These are phyloP conservation scores for Phytophthora pistaciae DNA, from an alignment of 352 stramenopile species.

Conservation along the genomic window DNA sequence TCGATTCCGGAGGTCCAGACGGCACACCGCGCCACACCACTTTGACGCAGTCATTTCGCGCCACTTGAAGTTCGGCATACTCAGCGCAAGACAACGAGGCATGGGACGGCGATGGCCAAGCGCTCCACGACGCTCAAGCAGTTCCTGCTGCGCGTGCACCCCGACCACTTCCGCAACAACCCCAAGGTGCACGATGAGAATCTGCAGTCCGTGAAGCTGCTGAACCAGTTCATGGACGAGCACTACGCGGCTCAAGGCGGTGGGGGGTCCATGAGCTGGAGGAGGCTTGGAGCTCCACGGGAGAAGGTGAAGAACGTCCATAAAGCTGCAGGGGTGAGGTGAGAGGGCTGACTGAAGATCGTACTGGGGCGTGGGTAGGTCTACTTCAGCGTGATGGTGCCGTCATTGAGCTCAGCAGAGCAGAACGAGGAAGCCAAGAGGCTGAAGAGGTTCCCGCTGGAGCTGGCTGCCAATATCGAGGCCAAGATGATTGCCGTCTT, in stretches of 20 bases:
- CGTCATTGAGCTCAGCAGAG: conserved; percentile 6
- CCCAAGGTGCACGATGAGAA: conserved; percentile 76
- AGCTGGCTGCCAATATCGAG: conserved; percentile 58
- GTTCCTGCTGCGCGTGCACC: conserved; percentile 78
- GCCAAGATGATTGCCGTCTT: conserved; percentile 58
- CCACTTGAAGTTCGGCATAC: conserved; percentile 36
- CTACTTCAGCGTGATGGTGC: conserved; percentile 48
- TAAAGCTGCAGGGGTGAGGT: background rate
- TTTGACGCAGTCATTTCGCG: conserved; percentile 20
- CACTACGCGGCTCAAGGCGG: conserved; percentile 31
- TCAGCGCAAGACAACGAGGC: conserved; percentile 12
- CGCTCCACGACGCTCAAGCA: conserved; percentile 70
- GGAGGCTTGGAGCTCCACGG: conserved; percentile 6
- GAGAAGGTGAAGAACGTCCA: conserved; percentile 21
- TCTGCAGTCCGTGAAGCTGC: conserved; percentile 69
- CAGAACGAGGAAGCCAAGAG: conserved; percentile 10
- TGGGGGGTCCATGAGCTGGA: conserved; percentile 17
- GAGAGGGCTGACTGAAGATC: background rate
- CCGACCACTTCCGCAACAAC: conserved; percentile 70
- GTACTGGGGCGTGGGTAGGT: conserved; percentile 28
- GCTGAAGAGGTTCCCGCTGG: conserved; percentile 61
- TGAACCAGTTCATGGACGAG: conserved; percentile 81
- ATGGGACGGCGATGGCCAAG: conserved; percentile 35
- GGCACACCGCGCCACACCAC: conserved; percentile 21
- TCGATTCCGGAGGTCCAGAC: conserved; percentile 45